These are phyloP conservation scores for Salix suchowensis DNA, from an alignment of 345 rosid genomes.

Conservation along the genomic window DNA sequence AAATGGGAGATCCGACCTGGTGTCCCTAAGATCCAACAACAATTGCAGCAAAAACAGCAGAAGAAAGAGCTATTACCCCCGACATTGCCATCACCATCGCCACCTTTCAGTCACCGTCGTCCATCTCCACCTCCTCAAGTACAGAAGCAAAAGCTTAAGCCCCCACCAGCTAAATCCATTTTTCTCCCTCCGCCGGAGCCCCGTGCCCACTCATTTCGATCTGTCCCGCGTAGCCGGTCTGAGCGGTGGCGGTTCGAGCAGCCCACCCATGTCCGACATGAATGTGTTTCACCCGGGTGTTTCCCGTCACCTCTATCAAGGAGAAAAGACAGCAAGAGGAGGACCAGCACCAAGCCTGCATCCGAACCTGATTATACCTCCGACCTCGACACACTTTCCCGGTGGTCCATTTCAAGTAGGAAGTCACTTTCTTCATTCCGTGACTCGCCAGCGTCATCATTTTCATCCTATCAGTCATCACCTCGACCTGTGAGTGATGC, in stretches of 20 bases:
- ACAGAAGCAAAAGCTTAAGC: constrained; percentile 43
- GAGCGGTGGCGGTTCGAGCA: constrained; percentile 51
- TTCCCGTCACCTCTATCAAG: constrained; percentile 51
- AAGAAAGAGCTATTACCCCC: constrained; percentile 18
- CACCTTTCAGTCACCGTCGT: constrained; percentile 21
- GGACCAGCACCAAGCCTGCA: constrained; percentile 11
- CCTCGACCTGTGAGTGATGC: constrained; percentile 49
- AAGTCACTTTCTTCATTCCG: constrained; percentile 48
- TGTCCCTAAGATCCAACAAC: constrained; percentile 59
- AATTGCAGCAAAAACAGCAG: background rate
- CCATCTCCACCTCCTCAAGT: constrained; percentile 17
- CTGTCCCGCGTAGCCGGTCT: constrained; percentile 51
- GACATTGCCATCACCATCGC: constrained; percentile 20
- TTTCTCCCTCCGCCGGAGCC: constrained; percentile 34
- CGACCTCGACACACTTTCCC: constrained; percentile 42
- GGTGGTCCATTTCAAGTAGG: constrained; percentile 62
- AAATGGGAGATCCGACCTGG: constrained; percentile 99
- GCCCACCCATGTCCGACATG: constrained; percentile 33
- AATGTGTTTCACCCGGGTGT: constrained; percentile 54
- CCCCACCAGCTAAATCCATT: constrained; percentile 50
- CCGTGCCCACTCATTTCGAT: constrained; percentile 51
- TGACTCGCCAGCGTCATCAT: constrained; percentile 55
- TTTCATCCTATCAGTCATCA: constrained; percentile 58
- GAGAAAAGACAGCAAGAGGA: constrained; percentile 39
- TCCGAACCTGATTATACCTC: constrained; percentile 34